Conservation (phyloP, 306 rosid species). For the Vigna hirtella region DNA sequence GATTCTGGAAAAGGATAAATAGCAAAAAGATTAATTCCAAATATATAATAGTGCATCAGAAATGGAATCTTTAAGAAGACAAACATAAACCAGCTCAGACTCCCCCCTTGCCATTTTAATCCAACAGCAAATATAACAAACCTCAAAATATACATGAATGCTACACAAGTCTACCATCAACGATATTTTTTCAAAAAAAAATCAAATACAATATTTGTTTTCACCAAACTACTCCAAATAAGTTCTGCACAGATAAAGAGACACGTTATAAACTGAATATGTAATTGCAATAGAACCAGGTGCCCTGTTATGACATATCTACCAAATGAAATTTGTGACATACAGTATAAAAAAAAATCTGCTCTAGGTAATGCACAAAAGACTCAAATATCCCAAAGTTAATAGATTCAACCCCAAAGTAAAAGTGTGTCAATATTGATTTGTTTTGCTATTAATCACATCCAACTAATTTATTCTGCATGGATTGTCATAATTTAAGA, state of each 20-base stretch:
- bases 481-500: background rate
- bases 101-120: background rate
- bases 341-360: conserved; percentile 23
- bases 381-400: background rate
- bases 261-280: conserved; percentile 2
- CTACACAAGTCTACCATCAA: background rate
- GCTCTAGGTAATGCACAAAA: conserved; percentile 11
- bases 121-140: background rate
- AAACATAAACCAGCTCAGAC: conserved; percentile 25
- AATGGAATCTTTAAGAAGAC: conserved; percentile 23
- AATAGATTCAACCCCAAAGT: background rate
- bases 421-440: background rate
- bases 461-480: conserved; percentile 3
- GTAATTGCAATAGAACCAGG: background rate
- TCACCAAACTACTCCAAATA: conserved; percentile 14
- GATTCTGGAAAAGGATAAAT: conserved; percentile 69
- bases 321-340: background rate
- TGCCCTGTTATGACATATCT: conserved; percentile 1
- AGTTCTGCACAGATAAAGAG: background rate
- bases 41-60: conserved; percentile 34
- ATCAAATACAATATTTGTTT: conserved; percentile 10
- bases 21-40: conserved; percentile 48
- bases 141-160: background rate
- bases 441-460: background rate
- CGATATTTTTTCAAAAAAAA: background rate